These are phyloP conservation scores for Rhynchospora tenuis DNA, from an alignment of 176 grass and related monocot genomes.

Conservation along the genomic window DNA sequence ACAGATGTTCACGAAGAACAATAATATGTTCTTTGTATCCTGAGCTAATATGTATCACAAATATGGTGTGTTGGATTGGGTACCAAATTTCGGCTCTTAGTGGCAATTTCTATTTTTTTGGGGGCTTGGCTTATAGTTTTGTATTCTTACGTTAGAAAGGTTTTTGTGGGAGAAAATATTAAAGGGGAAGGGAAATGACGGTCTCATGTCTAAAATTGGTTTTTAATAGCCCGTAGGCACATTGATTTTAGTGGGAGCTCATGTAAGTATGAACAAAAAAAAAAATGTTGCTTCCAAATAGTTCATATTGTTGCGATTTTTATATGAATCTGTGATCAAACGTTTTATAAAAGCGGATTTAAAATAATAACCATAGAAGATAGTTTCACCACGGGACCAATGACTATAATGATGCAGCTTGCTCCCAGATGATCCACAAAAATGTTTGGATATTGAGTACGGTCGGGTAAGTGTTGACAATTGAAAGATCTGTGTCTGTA, in stretches of 20 bases:
- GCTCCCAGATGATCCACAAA: background rate
- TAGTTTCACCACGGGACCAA: background rate
- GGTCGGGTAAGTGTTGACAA: background rate
- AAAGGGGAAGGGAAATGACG: background rate
- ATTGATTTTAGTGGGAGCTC: background rate
- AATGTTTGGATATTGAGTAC: background rate
- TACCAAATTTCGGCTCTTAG: background rate
- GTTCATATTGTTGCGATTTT: background rate
- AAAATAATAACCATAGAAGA: too few species aligned
- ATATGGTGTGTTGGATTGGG: background rate
- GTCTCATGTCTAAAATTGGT: background rate
- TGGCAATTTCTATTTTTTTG: background rate
- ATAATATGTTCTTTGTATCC: background rate
- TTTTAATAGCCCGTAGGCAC: too few species aligned
- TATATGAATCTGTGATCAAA: background rate
- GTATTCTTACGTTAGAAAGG: background rate
- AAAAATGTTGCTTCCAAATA: background rate
- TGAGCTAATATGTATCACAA: background rate
- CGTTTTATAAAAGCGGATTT: background rate
- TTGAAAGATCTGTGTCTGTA: background rate
- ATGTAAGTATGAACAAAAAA: background rate
- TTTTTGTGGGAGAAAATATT: background rate
- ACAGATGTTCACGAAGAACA: slow-evolving; percentile 67
- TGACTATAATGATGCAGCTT: too few species aligned
- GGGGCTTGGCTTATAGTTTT: background rate